Evolutionary conservation across 257 asterid species (phyloP), one percentile per base, ranked within the genome.

Genomic region (Solanum boliviense): DNA sequence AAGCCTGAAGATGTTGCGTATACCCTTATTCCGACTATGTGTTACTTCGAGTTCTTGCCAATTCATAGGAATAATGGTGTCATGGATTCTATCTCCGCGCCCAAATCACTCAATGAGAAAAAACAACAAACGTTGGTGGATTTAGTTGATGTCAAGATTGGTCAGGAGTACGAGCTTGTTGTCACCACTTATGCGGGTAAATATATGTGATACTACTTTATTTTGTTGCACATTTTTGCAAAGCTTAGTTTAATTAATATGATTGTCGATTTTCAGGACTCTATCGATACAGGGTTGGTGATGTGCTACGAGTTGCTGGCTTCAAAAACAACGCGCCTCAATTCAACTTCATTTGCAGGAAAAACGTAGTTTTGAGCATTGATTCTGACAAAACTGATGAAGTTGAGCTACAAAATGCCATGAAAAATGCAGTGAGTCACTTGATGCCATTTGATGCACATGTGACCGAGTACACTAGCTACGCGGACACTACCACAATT

Each of bases 11-110:
- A 90, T 9, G 92, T 90, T 7, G 86, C 91, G 1, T 92, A 92
- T n/a, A 92, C 93, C 12, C 91, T 92, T 86, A 90, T 92, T 67
- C 93, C 93, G 18, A 89, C 93, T 71, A 90, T 92, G 92, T 90
- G 90, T 72, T 92, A 92, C 29, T 92, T 86, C 39, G 93, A 92
- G 87, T 92, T 92, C 91, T 89, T 92, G 87, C 93, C 92, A 4
- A 90, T 89, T 4, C 38, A 81, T 15, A 67, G 75, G 34, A 41
- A 70, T 76, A 46, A 56, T 34, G 81, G 81, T 32, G 79, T 7
- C 44, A 32, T 72, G 13, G 79, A 34, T 72, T 72, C 44, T 72
- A 32, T 32, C 27, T 9, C 79, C 27, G 2, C 29, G 5, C 27
- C 81, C 15, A 73, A 73, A 73, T 20, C 46, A 21, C 81, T 73